Percentiles rank a stretch among this genome's conserved stretches.
Conservation (phyloP, 306 rosid genomes). For the Quillaja saponaria region DNA sequence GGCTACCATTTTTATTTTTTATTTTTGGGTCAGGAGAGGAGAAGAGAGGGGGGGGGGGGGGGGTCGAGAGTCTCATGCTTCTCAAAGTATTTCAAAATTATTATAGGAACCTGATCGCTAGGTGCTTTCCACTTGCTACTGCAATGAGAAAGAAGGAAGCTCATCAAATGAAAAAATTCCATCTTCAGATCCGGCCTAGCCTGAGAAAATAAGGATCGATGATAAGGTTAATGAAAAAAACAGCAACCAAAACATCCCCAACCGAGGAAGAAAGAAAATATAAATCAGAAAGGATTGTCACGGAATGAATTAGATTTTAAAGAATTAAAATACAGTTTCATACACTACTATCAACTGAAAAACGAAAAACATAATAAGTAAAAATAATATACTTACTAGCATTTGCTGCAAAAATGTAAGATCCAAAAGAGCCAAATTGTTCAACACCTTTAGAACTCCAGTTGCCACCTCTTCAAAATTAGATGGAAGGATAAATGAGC, state of each 20-base stretch:
- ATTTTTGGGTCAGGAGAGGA: too few relatives aligned
- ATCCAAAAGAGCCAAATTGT: slow-evolving; percentile 91
- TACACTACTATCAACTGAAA: slow-evolving; percentile 7
- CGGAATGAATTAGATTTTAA: neutral
- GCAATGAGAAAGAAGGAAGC: slow-evolving; percentile 95
- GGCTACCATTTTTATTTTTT: too few relatives aligned
- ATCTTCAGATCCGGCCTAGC: slow-evolving; percentile 91
- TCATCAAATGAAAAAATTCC: slow-evolving; percentile 94
- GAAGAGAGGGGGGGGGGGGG: too few relatives aligned
- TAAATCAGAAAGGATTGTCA: slow-evolving; percentile 10
- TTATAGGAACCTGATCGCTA: slow-evolving; percentile 77
- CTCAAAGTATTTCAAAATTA: too few relatives aligned
- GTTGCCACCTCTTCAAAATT: slow-evolving; percentile 98
- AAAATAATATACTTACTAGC: slow-evolving; percentile 65
- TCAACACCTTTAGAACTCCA: slow-evolving; percentile 94
- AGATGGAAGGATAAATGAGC: slow-evolving; percentile 79
- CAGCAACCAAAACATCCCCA: too few relatives aligned
- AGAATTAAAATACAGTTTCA: slow-evolving; percentile 19
- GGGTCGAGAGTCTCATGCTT: too few relatives aligned
- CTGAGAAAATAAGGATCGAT: slow-evolving; percentile 44
- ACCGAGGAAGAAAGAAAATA: neutral
- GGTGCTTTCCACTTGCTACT: slow-evolving; percentile 85
- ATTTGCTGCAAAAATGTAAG: slow-evolving; percentile 81
- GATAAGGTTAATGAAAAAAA: slow-evolving; percentile 26
- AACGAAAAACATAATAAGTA: slow-evolving; percentile 9